Conservation (phyloP, 192 early-diverging fungal species). For the Mortierella alpina region DNA sequence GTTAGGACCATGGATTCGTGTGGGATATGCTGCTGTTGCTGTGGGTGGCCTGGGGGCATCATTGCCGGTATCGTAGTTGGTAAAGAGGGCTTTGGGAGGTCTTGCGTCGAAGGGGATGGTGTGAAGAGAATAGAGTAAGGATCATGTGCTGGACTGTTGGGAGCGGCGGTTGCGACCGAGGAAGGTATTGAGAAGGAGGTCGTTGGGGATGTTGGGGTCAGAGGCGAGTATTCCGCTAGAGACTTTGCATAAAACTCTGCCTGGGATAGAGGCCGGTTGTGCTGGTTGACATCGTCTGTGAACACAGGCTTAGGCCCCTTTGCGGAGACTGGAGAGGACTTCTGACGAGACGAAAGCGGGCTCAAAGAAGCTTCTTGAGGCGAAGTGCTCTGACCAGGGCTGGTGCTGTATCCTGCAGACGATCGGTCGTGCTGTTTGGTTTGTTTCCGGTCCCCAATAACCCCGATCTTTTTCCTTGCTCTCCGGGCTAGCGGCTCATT, state of each 20-base stretch:
- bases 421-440: conserved; percentile 2
- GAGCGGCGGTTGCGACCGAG: conserved; percentile 2
- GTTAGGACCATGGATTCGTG: conserved; percentile 1
- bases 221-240: conserved; percentile 11
- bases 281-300: background rate
- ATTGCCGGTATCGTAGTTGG: conserved; percentile 8
- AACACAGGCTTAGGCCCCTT: background rate
- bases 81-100: background rate
- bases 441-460: conserved; percentile 2
- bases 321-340: background rate
- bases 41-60: no score
- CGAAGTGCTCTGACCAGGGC: background rate
- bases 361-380: background rate
- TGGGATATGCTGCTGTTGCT: no score
- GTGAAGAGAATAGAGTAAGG: background rate
- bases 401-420: conserved; percentile 5
- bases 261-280: conserved; percentile 9
- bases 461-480: conserved; percentile 9
- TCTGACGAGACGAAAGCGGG: background rate
- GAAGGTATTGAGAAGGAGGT: conserved; percentile 12
- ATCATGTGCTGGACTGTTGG: conserved; percentile 12
- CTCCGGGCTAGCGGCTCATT: conserved; percentile 16
- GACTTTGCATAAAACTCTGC: conserved; percentile 26
- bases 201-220: conserved; percentile 16
- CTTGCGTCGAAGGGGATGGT: background rate